Conservation (phyloP, 169 alveolate species). For the Perkinsus olseni region DNA sequence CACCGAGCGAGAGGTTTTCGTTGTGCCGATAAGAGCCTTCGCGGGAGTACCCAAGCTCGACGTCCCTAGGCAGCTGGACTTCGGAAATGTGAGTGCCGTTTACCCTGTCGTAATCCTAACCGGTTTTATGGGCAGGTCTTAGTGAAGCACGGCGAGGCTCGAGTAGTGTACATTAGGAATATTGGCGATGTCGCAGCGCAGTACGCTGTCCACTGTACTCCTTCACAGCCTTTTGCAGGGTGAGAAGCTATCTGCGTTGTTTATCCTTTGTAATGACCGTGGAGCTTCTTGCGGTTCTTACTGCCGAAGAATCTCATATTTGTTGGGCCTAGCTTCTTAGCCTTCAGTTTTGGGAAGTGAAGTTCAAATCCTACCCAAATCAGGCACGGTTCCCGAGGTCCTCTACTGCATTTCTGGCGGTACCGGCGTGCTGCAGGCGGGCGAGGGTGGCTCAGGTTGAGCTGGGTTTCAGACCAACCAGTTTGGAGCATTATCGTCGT, state of each 20-base stretch:
- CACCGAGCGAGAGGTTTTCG: conserved; percentile 77
- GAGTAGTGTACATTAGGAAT: neutral
- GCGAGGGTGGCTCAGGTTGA: neutral
- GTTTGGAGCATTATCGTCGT: neutral
- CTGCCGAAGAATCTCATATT: too few species aligned
- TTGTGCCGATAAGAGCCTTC: conserved; percentile 70
- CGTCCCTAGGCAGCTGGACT: neutral
- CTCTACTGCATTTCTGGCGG: neutral
- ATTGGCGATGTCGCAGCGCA: neutral
- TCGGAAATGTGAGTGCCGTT: neutral
- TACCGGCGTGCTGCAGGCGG: neutral
- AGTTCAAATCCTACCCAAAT: neutral
- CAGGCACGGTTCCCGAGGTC: neutral
- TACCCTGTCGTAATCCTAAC: neutral
- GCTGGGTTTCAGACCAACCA: neutral
- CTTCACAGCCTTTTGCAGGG: neutral
- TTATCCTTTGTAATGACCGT: neutral
- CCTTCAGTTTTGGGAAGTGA: too few species aligned
- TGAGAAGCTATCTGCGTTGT: neutral
- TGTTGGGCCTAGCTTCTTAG: too few species aligned
- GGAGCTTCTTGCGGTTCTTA: neutral
- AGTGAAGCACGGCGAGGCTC: neutral
- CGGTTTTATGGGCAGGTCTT: neutral
- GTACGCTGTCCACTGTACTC: neutral
- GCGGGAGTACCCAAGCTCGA: conserved; percentile 2